phyloP scores from a whole-genome alignment of 768 basidiomycete species.

The Mycena maculata region DNA sequence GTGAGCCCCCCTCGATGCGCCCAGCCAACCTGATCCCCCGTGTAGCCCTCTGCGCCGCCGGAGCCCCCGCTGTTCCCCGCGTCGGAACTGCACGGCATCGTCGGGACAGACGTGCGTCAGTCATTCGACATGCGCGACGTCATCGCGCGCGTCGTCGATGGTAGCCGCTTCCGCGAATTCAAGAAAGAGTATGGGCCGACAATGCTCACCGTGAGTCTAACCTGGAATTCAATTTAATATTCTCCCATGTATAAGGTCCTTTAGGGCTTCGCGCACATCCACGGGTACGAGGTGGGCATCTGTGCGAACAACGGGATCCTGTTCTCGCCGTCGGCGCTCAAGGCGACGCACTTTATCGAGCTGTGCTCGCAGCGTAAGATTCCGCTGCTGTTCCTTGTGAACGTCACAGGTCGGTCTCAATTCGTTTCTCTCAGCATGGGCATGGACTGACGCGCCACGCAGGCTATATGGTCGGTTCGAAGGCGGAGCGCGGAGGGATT shows the following conservation, averaged over 20 bases:
- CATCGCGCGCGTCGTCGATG: conserved; percentile 91
- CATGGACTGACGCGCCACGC: conserved; percentile 21
- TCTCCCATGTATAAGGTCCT: not conserved
- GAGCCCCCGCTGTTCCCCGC: conserved; percentile 85
- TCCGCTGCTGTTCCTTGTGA: conserved; percentile 92
- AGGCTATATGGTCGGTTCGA: conserved; percentile 97
- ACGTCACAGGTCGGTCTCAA: conserved; percentile 77
- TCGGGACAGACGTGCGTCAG: conserved; percentile 90
- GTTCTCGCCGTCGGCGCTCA: conserved; percentile 92
- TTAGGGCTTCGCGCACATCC: conserved; percentile 89
- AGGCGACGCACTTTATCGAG: conserved; percentile 96
- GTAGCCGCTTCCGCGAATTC: conserved; percentile 93
- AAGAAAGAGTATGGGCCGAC: conserved; percentile 96
- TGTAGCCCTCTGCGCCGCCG: conserved; percentile 66
- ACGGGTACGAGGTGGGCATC: conserved; percentile 91
- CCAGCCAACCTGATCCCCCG: conserved; percentile 11
- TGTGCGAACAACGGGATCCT: conserved; percentile 95
- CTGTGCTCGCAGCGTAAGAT: conserved; percentile 92
- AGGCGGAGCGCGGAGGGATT: conserved; percentile 94
- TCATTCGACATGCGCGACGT: conserved; percentile 95
- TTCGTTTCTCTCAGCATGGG: not conserved
- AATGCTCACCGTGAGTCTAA: conserved; percentile 78
- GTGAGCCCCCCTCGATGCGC: conserved; percentile 51
- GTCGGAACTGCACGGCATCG: conserved; percentile 89
- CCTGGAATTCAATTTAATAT: conserved; percentile 10